phyloP scores from a whole-genome alignment of 371 early-diverging fungal species.

The Mortierella sp. region DNA sequence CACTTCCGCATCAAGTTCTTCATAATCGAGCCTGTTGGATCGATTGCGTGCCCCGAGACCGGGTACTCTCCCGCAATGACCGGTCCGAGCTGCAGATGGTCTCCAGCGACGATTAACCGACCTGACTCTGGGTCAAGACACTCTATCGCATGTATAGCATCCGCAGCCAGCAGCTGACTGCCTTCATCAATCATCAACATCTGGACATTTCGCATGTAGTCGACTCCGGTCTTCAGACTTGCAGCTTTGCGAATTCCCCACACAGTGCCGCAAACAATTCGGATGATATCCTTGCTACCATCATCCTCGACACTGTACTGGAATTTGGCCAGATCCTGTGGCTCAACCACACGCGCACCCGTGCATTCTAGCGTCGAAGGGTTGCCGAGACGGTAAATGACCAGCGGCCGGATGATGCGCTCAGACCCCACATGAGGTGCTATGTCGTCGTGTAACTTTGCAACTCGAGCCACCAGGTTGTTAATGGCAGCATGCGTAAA shows the following conservation, averaged over 20 bases:
- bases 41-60: slow-evolving; percentile 46
- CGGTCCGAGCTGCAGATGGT: slow-evolving; percentile 73
- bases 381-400: slow-evolving; percentile 29
- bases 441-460: slow-evolving; percentile 46
- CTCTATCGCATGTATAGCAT: slow-evolving; percentile 62
- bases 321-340: slow-evolving; percentile 15
- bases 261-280: slow-evolving; percentile 65
- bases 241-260: slow-evolving; percentile 64
- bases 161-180: slow-evolving; percentile 62
- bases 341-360: slow-evolving; percentile 14
- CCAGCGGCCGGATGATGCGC: slow-evolving; percentile 15
- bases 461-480: slow-evolving; percentile 59
- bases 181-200: slow-evolving; percentile 71
- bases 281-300: slow-evolving; percentile 21
- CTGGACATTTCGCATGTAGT: slow-evolving; percentile 48
- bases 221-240: slow-evolving; percentile 46
- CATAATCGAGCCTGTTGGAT: slow-evolving; percentile 66
- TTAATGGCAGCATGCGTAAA: slow-evolving; percentile 66
- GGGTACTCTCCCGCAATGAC: slow-evolving; percentile 63
- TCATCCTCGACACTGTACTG: slow-evolving; percentile 4
- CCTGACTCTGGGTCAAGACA: slow-evolving; percentile 56
- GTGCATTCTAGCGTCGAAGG: background rate
- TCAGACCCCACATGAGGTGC: slow-evolving; percentile 29
- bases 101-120: slow-evolving; percentile 66
- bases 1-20: slow-evolving; percentile 65